Conservation (phyloP, 805 yeast species). For the Komagataella mondaviorum region DNA sequence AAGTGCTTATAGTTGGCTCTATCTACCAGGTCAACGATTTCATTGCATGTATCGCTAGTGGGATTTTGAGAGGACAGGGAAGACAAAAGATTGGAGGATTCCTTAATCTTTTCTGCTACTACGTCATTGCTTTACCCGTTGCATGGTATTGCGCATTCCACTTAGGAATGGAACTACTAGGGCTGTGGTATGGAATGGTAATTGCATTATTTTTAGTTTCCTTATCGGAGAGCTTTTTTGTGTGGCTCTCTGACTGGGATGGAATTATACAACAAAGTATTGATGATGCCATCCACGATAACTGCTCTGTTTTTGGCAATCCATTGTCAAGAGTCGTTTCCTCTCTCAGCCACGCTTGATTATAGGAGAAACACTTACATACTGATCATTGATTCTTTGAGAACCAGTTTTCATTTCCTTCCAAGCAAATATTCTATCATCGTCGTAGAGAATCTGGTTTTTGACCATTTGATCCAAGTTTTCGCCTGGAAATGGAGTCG, state of each 20-base stretch:
- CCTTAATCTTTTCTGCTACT: constrained; percentile 47
- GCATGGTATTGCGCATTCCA: constrained; percentile 45
- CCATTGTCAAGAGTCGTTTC: background rate
- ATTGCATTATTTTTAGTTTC: constrained; percentile 18
- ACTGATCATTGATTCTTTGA: background rate
- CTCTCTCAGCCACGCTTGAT: background rate
- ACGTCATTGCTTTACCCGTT: constrained; percentile 55
- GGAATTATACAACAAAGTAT: constrained; percentile 24
- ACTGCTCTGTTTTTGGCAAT: background rate
- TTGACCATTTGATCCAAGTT: background rate
- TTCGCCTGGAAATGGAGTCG: background rate
- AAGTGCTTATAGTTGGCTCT: constrained; percentile 17
- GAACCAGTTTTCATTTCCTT: background rate
- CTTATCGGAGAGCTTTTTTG: constrained; percentile 25
- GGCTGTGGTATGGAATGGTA: constrained; percentile 22
- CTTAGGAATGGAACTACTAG: constrained; percentile 22
- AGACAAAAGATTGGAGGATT: constrained; percentile 42
- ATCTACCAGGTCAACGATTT: constrained; percentile 34
- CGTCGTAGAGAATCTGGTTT: background rate
- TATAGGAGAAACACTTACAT: background rate
- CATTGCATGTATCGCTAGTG: constrained; percentile 34
- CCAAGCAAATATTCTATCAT: background rate
- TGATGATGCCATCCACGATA: constrained; percentile 19
- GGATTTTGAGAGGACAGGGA: constrained; percentile 46
- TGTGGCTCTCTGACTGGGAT: constrained; percentile 28